Evolutionary conservation across 179 eudicot genomes (phyloP).

Genomic region (Silene coronaria): DNA sequence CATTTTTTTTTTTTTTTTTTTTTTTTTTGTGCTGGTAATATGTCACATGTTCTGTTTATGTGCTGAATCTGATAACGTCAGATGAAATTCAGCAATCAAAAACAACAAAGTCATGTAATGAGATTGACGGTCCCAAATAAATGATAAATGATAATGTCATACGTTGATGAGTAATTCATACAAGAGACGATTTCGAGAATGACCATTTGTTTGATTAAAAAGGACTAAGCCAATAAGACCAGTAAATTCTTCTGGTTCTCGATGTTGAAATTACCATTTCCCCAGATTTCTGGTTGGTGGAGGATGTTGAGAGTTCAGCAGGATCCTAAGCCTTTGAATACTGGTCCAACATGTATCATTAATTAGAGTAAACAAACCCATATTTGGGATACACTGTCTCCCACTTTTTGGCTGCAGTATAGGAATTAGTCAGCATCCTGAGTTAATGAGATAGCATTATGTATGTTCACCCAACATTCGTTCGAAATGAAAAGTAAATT

Average conservation of each 20-base stretch:
- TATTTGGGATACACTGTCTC: constrained; percentile 16
- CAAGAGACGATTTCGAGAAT: neutral
- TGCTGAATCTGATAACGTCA: constrained; percentile 1
- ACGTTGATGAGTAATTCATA: neutral
- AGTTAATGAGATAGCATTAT: constrained; percentile 4
- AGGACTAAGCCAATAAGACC: neutral
- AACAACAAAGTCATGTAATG: too few relatives aligned
- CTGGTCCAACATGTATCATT: constrained; percentile 19
- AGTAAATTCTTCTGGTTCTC: neutral
- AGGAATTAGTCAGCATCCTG: neutral
- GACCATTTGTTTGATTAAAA: neutral
- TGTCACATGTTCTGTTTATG: neutral
- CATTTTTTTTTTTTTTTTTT: neutral
- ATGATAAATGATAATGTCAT: too few relatives aligned
- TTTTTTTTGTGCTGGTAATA: neutral
- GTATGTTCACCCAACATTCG: neutral
- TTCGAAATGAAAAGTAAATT: neutral
- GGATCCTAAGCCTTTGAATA: constrained; percentile 5
- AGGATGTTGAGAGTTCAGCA: neutral
- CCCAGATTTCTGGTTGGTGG: neutral
- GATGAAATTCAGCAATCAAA: neutral
- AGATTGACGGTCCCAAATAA: too few relatives aligned
- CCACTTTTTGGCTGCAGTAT: constrained; percentile 1
- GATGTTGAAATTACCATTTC: neutral
- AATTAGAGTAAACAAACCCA: constrained; percentile 11